A percentile compares a stretch with the other conserved stretches of the same genome.
Evolutionary conservation across 23 red algal species (phyloP).

Genomic region (Agarophyton chilense): DNA sequence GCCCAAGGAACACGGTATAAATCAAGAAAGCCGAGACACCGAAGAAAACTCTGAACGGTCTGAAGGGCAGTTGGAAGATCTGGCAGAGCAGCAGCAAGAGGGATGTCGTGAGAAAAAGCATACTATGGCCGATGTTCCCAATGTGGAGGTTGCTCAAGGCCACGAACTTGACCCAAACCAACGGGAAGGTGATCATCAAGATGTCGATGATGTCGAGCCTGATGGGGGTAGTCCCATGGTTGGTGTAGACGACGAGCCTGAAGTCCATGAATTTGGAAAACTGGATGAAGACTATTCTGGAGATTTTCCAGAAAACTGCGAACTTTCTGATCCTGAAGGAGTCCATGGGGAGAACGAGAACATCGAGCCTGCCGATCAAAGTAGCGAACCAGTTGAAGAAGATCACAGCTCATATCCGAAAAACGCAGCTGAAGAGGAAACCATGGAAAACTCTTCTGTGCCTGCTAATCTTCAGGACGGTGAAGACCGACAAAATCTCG

Average conservation of each 20-base stretch:
- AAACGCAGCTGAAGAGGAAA: neutral
- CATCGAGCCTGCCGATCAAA: neutral
- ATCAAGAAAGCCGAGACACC: neutral
- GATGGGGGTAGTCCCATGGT: neutral
- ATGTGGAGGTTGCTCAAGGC: neutral
- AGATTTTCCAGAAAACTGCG: neutral
- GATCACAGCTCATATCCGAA: neutral
- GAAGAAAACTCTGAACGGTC: neutral
- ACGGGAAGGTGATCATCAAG: neutral
- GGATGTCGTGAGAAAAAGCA: neutral
- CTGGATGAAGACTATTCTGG: neutral
- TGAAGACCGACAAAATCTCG: neutral
- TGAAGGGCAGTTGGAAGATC: neutral
- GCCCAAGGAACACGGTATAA: neutral
- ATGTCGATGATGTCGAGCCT: neutral
- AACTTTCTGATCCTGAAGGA: neutral
- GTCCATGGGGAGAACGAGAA: neutral
- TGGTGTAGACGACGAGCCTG: neutral
- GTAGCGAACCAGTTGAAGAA: neutral
- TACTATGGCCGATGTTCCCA: neutral
- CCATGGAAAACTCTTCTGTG: neutral
- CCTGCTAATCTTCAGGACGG: neutral
- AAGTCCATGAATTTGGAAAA: constrained; percentile 4
- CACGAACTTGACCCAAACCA: neutral
- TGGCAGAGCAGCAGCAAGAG: neutral